phyloP scores from a whole-genome alignment of 352 stramenopile genomes.

The Globisporangium heterothallicum region DNA sequence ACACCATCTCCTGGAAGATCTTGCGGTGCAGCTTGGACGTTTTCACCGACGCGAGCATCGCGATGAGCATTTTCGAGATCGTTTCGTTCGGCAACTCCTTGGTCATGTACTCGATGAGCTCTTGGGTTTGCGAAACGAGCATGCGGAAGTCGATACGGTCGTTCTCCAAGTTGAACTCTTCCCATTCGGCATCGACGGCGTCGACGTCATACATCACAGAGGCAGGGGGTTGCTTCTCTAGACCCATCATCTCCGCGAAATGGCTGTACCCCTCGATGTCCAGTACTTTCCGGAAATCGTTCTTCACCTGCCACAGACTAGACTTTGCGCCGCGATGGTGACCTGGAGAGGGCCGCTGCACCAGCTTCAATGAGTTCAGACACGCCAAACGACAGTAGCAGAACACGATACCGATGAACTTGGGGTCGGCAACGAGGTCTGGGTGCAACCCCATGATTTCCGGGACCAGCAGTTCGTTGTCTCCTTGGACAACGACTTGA shows the following conservation, averaged over 20 bases:
- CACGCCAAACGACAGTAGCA: conserved; percentile 78
- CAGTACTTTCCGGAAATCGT: conserved; percentile 73
- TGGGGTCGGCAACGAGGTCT: conserved; percentile 64
- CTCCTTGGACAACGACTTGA: not conserved
- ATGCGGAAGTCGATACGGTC: conserved; percentile 85
- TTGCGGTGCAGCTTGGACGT: conserved; percentile 83
- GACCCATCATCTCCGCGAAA: conserved; percentile 73
- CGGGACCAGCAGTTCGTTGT: conserved; percentile 38
- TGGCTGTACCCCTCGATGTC: conserved; percentile 67
- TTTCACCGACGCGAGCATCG: conserved; percentile 81
- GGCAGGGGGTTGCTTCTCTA: conserved; percentile 31
- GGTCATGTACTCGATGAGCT: conserved; percentile 62
- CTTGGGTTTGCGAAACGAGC: conserved; percentile 59
- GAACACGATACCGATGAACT: conserved; percentile 76
- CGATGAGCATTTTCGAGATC: conserved; percentile 80
- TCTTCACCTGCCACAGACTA: conserved; percentile 79
- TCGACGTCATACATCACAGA: conserved; percentile 18
- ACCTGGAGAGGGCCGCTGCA: conserved; percentile 41
- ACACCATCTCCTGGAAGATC: conserved; percentile 87
- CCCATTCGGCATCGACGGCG: conserved; percentile 73
- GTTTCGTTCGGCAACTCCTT: conserved; percentile 59
- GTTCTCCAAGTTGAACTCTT: conserved; percentile 82
- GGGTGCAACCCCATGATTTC: conserved; percentile 77
- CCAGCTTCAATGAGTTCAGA: conserved; percentile 79
- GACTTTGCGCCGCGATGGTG: conserved; percentile 58